Base-by-base conservation (phyloP, 2,329 filamentous ascomycete species). In the Penicillium brasilianum region DNA sequence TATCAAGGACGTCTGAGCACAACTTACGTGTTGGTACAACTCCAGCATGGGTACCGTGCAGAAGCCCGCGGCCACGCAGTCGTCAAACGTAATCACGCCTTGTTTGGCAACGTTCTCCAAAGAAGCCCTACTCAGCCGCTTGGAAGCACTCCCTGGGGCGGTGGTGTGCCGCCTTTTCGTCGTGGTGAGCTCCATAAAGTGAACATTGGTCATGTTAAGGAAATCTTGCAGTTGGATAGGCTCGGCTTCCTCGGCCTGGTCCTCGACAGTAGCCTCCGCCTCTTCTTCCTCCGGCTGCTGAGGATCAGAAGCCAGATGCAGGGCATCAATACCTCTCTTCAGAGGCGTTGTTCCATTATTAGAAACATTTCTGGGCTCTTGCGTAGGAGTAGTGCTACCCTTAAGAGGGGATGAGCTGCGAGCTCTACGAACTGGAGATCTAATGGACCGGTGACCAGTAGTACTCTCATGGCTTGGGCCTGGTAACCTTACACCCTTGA, bases 111-210 rank as follows among this genome's bases (percentile, higher is more conserved):
- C 59, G 34, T 60, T 63, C 43, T 73, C 72, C 6, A 66, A 66
- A 39, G 72, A 72, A n/a, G 62, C 65, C 32, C 74, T 66, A 49
- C 59, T 61, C 39, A 66, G 20, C 39, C 68, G 67, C 66, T 74
- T 80, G 44, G 70, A 74, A 46, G 69, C 73, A 62, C 69, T 78
- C 46, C 83, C 80, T 20, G 88, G 88, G 2, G 86, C 90, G 49
- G 90, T 88, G 0, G 94, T 98, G 69, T 96, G 90, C 58, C 95
- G 86, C 67, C 94, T 85, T 75, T 98, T 98, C 1, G 93, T 97
- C 0, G 94, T 97, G n/a, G 90, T 97, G 53, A 99, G 83, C 74
- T 99, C 95, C 91, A 99, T 97, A 79, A 99, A 99, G 57, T 93
- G 91, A 71, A 99, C 97, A 61, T 92, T 96, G 2, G 94, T 97